phyloP scores from a whole-genome alignment of 1,284 basidiomycete species.

The Hemileia vastatrix region DNA sequence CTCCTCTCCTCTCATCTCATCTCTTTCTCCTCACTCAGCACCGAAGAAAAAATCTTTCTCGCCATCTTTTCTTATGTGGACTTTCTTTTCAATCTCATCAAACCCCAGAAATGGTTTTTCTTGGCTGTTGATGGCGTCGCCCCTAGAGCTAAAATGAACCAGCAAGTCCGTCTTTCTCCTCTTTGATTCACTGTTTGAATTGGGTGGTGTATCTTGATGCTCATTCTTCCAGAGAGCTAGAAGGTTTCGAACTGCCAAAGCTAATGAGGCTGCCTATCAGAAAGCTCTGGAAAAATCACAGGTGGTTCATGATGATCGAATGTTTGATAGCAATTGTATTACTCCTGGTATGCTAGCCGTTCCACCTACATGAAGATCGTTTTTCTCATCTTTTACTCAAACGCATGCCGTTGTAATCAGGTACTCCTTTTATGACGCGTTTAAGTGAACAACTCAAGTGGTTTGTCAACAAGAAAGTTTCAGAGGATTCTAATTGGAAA shows the following conservation, averaged over 20 bases:
- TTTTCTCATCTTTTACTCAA: slow-evolving; percentile 1
- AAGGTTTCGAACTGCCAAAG: slow-evolving; percentile 88
- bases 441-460: slow-evolving; percentile 85
- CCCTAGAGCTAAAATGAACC: slow-evolving; percentile 98
- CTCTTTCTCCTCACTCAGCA: too few species aligned
- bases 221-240: slow-evolving; percentile 57
- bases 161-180: too few species aligned
- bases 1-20: too few species aligned
- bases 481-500: slow-evolving; percentile 88
- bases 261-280: slow-evolving; percentile 74
- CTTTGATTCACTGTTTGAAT: too few species aligned
- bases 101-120: slow-evolving; percentile 66
- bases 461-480: slow-evolving; percentile 94
- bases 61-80: slow-evolving; percentile 95
- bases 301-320: slow-evolving; percentile 79
- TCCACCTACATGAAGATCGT: neutral
- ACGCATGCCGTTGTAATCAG: slow-evolving; percentile 46
- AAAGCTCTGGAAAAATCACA: slow-evolving; percentile 82
- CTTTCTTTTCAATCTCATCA: slow-evolving; percentile 91
- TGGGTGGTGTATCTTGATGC: too few species aligned
- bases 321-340: slow-evolving; percentile 98
- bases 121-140: slow-evolving; percentile 94
- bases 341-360: slow-evolving; percentile 65
- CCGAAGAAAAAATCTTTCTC: slow-evolving; percentile 96
- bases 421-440: slow-evolving; percentile 87